Evolutionary conservation across 441 rosid species (phyloP), one percentile per base, ranked within the genome.

Genomic region (Isatis lusitanica): DNA sequence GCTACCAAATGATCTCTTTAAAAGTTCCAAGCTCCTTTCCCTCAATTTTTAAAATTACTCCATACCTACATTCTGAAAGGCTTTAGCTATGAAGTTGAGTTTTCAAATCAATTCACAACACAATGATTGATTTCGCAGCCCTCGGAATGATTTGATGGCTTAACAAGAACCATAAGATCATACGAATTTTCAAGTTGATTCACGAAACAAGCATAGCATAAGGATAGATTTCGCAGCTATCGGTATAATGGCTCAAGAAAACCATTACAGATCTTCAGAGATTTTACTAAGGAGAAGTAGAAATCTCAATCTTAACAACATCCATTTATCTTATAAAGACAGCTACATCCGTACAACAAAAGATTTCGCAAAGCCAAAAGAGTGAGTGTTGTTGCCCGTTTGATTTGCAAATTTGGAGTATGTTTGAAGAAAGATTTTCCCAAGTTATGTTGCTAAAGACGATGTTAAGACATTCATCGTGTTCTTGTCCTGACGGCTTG

Each of bases 401-500:
- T n/a, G 43, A 8, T 66, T 57, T 74, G 66, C 61, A 52, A 10
- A 5, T 58, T 46, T 59, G n/a, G n/a, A n/a, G 63, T 60, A 35
- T 51, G 63, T 21, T 30, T 67, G 33, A 59, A 40, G 66, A 30
- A 51, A 16, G 9, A 6, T 36, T 33, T 56, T 17, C 13, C 58
- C 43, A 74, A 57, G 50, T 3, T 28, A 3, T 17, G 72, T 66
- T 48, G 55, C 68, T 66, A 47, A 58, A 39, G 47, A 40, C 42
- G 68, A 28, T 44, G 66, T 38, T 24, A 50, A 40, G 21, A 70
- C 47, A 52, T 33, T 77, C 70, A 77, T 60, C 69, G 40, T 16
- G 76, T 5, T 61, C 77, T 72, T 66, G 69, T 71, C 61, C 64
- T 72, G 8, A 71, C 38, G 24, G 36, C 73, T 56, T 73, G 77